Conservation (phyloP, 2,329 filamentous ascomycete species). For the Trichoderma sp. region DNA sequence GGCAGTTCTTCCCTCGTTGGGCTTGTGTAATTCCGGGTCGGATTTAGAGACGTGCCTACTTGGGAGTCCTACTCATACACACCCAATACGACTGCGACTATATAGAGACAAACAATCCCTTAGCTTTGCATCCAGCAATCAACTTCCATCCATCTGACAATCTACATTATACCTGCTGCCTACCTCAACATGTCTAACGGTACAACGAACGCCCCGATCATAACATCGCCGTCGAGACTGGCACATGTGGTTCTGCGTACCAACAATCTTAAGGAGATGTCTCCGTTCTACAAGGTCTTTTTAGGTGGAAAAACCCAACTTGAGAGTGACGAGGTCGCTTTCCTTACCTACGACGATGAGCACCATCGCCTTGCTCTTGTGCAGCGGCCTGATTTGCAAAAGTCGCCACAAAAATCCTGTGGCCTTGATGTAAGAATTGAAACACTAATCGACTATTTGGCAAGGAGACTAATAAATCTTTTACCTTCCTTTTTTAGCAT, state of each 20-base stretch:
- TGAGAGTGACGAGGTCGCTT: background rate
- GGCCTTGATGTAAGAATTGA: background rate
- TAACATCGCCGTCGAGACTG: background rate
- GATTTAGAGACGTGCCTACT: background rate
- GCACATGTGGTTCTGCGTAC: background rate
- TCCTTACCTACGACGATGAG: background rate
- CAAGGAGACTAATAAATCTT: background rate
- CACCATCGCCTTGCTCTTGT: background rate
- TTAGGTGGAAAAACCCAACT: background rate
- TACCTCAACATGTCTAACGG: background rate
- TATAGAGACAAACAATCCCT: background rate
- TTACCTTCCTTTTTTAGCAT: background rate
- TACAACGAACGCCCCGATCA: background rate
- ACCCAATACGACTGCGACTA: background rate
- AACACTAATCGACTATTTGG: no score
- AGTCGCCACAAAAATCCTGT: background rate
- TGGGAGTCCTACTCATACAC: background rate
- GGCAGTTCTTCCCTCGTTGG: background rate
- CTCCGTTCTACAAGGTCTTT: background rate
- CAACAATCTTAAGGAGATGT: background rate
- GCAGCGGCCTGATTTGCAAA: background rate
- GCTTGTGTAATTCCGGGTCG: background rate
- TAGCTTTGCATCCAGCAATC: background rate
- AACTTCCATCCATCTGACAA: no score
- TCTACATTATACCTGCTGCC: background rate